A percentile compares a stretch with the other conserved stretches of the same genome.
phyloP scores from a whole-genome alignment of 345 rosid genomes.

The Physaria fendleri region DNA sequence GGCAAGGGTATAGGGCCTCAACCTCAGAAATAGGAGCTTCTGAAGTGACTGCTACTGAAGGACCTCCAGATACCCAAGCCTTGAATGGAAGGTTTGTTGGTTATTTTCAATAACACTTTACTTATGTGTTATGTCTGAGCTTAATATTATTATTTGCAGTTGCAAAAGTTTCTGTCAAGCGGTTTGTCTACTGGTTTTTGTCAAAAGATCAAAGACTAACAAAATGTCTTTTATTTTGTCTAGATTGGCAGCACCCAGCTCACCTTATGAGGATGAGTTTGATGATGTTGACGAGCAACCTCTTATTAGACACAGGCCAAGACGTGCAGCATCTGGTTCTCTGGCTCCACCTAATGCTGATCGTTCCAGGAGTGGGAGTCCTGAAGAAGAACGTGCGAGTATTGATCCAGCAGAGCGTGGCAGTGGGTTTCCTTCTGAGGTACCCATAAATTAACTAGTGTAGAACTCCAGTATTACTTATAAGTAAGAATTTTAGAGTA shows the following conservation, averaged over 20 bases:
- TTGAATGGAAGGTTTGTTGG: constrained; percentile 67
- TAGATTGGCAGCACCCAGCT: constrained; percentile 62
- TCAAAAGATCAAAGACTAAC: constrained; percentile 1
- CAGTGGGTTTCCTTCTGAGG: constrained; percentile 65
- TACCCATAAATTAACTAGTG: not conserved
- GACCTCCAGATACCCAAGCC: constrained; percentile 31
- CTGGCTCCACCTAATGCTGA: constrained; percentile 41
- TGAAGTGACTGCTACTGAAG: constrained; percentile 37
- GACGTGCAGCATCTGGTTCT: constrained; percentile 43
- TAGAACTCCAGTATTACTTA: not conserved
- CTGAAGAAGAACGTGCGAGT: constrained; percentile 36
- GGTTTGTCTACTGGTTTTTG: not conserved
- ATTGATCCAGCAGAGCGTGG: constrained; percentile 41
- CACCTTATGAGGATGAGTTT: constrained; percentile 62
- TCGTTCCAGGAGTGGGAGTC: constrained; percentile 55
- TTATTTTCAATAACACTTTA: not conserved
- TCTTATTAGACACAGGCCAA: constrained; percentile 62
- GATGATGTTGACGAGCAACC: constrained; percentile 74
- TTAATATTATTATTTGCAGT: not conserved
- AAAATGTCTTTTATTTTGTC: constrained; percentile 2
- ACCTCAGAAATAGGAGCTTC: constrained; percentile 37
- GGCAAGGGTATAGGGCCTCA: constrained; percentile 37
- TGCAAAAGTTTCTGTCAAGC: not conserved
- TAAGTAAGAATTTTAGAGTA: not conserved
- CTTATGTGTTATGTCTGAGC: not conserved